These are phyloP conservation scores for Triticum dicoccoides DNA, from an alignment of 176 grass and related monocot genomes.

Conservation along the genomic window DNA sequence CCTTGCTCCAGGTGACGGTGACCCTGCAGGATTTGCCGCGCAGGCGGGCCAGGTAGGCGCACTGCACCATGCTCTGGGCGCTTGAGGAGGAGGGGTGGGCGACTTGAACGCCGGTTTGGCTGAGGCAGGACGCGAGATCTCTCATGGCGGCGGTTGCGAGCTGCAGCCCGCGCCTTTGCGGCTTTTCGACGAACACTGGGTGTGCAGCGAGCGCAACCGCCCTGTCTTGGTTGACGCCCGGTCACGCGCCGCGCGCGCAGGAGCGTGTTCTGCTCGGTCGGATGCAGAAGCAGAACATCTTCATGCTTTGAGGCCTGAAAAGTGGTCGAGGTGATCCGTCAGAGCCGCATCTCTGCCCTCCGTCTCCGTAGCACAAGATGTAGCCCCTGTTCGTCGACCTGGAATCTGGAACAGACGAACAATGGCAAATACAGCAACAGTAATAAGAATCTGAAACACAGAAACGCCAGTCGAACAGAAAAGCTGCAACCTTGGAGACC, in stretches of 20 bases:
- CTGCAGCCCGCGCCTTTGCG: background rate
- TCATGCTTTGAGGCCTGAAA: background rate
- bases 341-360: background rate
- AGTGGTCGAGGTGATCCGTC: background rate
- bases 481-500: background rate
- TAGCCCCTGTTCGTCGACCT: background rate
- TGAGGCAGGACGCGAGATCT: slow-evolving; percentile 54
- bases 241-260: background rate
- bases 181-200: slow-evolving; percentile 41
- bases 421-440: background rate
- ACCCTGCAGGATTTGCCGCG: slow-evolving; percentile 33
- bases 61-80: slow-evolving; percentile 49
- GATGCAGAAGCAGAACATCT: slow-evolving; percentile 8
- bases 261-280: background rate
- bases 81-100: slow-evolving; percentile 33
- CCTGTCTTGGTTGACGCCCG: background rate
- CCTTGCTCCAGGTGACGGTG: slow-evolving; percentile 58
- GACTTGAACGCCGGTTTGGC: slow-evolving; percentile 50
- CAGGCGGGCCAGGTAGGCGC: slow-evolving; percentile 40
- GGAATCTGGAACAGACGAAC: background rate
- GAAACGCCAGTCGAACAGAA: background rate
- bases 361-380: background rate
- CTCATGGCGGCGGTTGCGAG: slow-evolving; percentile 36
- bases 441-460: no score
- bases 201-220: slow-evolving; percentile 26